A percentile compares a stretch with the other conserved stretches of the same genome.
These are phyloP conservation scores for Boletus sp. DNA, from an alignment of 768 basidiomycete species.

Conservation along the genomic window DNA sequence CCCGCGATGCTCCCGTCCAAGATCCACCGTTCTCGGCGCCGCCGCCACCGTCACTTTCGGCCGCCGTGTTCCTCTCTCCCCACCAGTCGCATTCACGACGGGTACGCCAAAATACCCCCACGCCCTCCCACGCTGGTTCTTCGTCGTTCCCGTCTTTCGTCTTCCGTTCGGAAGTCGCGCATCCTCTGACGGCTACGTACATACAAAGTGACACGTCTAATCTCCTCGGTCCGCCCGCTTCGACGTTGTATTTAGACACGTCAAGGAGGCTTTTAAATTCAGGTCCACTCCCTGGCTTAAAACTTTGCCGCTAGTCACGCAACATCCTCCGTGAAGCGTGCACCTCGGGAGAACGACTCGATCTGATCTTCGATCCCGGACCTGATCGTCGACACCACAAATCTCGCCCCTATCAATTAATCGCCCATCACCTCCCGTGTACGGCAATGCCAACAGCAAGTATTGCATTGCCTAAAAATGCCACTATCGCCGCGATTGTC, in stretches of 20 bases:
- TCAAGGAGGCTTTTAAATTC: slow-evolving; percentile 17
- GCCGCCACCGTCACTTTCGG: not conserved
- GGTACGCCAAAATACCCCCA: not conserved
- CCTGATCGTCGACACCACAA: slow-evolving; percentile 26
- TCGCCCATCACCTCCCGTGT: slow-evolving; percentile 8
- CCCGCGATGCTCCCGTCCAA: not conserved
- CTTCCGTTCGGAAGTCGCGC: no score
- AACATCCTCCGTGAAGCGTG: slow-evolving; percentile 25
- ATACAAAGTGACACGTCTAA: not conserved
- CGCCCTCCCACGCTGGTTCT: not conserved
- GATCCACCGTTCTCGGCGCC: not conserved
- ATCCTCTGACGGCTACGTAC: no score
- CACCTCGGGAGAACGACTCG: slow-evolving; percentile 15
- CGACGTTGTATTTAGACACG: not conserved
- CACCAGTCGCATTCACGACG: not conserved
- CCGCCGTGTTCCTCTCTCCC: no score
- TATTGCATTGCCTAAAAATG: not conserved
- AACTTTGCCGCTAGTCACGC: slow-evolving; percentile 12
- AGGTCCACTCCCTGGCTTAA: not conserved
- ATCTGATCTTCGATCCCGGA: slow-evolving; percentile 32
- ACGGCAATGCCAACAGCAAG: slow-evolving; percentile 10
- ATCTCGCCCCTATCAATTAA: slow-evolving; percentile 22
- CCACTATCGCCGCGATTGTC: not conserved
- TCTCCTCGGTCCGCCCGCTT: slow-evolving; percentile 7
- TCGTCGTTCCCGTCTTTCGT: no score